Evolutionary conservation across 768 basidiomycete species (phyloP), one percentile per base, ranked within the genome.

Genomic region (Cytidiella melzeri): DNA sequence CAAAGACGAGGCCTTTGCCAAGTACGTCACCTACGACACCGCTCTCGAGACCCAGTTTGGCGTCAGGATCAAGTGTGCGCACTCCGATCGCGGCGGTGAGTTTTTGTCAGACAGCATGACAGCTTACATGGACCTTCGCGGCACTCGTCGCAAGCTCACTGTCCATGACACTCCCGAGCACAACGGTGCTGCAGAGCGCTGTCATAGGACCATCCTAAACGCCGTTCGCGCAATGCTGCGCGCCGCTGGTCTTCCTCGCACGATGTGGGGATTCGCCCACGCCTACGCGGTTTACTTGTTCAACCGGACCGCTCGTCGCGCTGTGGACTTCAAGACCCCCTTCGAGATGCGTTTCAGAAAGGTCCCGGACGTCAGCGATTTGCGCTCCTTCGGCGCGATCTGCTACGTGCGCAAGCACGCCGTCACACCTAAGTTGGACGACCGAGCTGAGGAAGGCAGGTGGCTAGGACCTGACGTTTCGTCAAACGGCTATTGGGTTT

Each of bases 391-490:
- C 27, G 42, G 36, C 36, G 38, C 34, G 6, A 20, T 37, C 5
- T 34, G 28, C 30, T 47, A 19, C 15, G 46, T 47, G n/a, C n/a
- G n/a, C 19, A 38, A 20, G 34, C 18, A 20, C 7, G 24, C 23
- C 45, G 43, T 38, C 12, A 21, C 13, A 5, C 10, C 2, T 3
- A 51, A 51, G 44, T 19, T 51, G 10, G 7, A 25, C 3, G 42
- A 15, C n/a, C 10, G 30, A 10, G 46, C 50, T 12, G 34, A 13
- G 2, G 50, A 51, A 27, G 48, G 46, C 23, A 25, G 54, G 6
- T 55, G 69, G 67, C 40, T 73, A 3, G 70, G 73, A 23, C 57
- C 64, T 41, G 65, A 71, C 43, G 50, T 58, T 2, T 53, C 60
- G 23, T 63, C 56, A 20, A 63, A 63, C 12, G 69, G 58, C 0